These are phyloP conservation scores for Hypoxylon lienhwacheense DNA, from an alignment of 495 filamentous ascomycete species.

Conservation along the genomic window DNA sequence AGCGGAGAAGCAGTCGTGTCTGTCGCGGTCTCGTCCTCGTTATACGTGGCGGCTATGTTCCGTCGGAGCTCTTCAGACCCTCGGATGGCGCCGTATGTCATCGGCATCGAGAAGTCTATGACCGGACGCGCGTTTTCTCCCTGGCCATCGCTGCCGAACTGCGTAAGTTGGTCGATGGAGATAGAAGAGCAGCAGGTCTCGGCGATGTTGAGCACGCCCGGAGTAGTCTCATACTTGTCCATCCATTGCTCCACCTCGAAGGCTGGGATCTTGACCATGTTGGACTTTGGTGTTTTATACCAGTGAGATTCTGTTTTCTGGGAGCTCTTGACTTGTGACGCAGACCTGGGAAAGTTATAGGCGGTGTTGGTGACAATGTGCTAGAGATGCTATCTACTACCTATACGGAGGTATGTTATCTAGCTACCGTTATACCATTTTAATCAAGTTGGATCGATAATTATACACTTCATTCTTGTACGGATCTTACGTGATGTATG, in stretches of 20 bases:
- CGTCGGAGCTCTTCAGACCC: slow-evolving; percentile 64
- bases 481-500: too few relatives aligned
- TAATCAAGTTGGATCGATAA: too few relatives aligned
- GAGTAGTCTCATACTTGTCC: slow-evolving; percentile 74
- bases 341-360: too few relatives aligned
- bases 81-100: slow-evolving; percentile 72
- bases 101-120: slow-evolving; percentile 51
- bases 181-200: slow-evolving; percentile 86
- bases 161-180: slow-evolving; percentile 70
- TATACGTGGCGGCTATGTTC: slow-evolving; percentile 69
- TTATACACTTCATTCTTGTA: too few relatives aligned
- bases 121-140: slow-evolving; percentile 21
- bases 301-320: too few relatives aligned
- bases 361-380: too few relatives aligned
- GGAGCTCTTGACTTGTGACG: too few relatives aligned
- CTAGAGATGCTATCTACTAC: too few relatives aligned
- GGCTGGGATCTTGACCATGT: slow-evolving; percentile 68
- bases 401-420: too few relatives aligned
- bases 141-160: slow-evolving; percentile 59
- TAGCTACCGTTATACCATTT: too few relatives aligned
- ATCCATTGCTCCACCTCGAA: slow-evolving; percentile 95
- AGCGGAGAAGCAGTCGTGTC: slow-evolving; percentile 29
- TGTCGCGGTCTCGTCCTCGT: slow-evolving; percentile 48
- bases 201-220: slow-evolving; percentile 76
- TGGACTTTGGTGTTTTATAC: too few relatives aligned